Percentiles rank a stretch among this genome's conserved stretches.
phyloP scores from a whole-genome alignment of 208 protist genomes.

The Trypanosoma rangeli region DNA sequence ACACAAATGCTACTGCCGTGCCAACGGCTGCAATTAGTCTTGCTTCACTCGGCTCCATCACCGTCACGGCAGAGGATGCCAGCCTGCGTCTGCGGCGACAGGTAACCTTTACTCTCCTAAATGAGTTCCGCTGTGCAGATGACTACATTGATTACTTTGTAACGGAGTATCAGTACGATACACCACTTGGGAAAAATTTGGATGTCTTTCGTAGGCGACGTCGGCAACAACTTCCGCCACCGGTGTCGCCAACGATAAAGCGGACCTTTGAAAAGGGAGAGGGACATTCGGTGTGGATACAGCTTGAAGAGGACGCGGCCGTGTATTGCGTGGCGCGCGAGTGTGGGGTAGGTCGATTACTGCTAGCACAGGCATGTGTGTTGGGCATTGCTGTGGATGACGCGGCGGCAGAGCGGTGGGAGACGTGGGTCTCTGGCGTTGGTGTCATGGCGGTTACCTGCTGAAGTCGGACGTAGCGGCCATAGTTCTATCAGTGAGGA shows the following conservation, averaged over 20 bases:
- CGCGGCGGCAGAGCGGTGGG: constrained; percentile 13
- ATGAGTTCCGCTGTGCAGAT: constrained; percentile 57
- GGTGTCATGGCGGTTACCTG: neutral
- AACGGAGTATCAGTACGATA: constrained; percentile 65
- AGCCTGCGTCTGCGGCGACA: neutral
- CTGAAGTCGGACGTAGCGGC: neutral
- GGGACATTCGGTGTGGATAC: constrained; percentile 58
- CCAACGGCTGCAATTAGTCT: constrained; percentile 8
- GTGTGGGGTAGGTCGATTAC: constrained; percentile 55
- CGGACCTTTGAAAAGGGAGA: constrained; percentile 21
- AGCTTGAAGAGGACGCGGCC: constrained; percentile 21
- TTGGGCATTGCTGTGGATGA: constrained; percentile 16
- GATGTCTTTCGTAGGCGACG: constrained; percentile 21
- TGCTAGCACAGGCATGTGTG: constrained; percentile 52
- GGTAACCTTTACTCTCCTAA: constrained; percentile 40
- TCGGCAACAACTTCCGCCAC: neutral
- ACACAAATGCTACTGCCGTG: constrained; percentile 9
- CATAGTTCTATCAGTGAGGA: neutral
- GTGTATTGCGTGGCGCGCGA: constrained; percentile 45
- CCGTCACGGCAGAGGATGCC: constrained; percentile 1
- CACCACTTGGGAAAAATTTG: constrained; percentile 34
- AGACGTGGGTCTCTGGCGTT: constrained; percentile 27
- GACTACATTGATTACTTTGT: constrained; percentile 72
- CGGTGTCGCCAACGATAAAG: neutral
- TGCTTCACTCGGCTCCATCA: constrained; percentile 17